These are phyloP conservation scores for Thelonectria discophora DNA, from an alignment of 2,329 filamentous ascomycete genomes.

Conservation along the genomic window DNA sequence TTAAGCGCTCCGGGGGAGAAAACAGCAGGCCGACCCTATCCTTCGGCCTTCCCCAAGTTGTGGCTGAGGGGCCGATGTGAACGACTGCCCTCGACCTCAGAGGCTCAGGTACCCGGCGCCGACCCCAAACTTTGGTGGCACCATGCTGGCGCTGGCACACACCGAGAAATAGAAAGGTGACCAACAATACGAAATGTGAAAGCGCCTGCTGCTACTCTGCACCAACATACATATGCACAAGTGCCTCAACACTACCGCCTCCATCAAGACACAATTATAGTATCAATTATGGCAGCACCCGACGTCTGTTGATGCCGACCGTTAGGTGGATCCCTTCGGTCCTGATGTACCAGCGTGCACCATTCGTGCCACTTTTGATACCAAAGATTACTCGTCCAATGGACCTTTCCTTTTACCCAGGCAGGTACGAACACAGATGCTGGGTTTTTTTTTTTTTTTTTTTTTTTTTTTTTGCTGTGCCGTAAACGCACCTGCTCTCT, in stretches of 20 bases:
- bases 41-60: neutral
- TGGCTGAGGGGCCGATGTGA: neutral
- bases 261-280: constrained; percentile 7
- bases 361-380: constrained; percentile 17
- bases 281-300: too few relatives aligned
- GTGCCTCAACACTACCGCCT: neutral
- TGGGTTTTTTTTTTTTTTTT: too few relatives aligned
- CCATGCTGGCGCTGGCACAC: neutral
- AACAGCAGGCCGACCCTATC: neutral
- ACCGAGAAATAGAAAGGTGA: neutral
- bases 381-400: neutral
- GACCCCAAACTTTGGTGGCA: constrained; percentile 2
- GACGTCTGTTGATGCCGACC: constrained; percentile 19
- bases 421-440: too few relatives aligned
- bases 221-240: too few relatives aligned
- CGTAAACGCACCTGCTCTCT: constrained; percentile 5
- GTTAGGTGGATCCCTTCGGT: constrained; percentile 8
- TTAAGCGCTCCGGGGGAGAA: neutral
- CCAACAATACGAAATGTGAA: neutral
- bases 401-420: constrained; percentile 8
- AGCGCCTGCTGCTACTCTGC: too few relatives aligned
- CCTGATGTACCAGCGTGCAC: too few relatives aligned
- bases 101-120: neutral
- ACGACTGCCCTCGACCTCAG: constrained; percentile 2
- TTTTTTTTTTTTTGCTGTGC: constrained; percentile 6